phyloP scores from a whole-genome alignment of 169 alveolate species.

The Eimeria maxima region DNA sequence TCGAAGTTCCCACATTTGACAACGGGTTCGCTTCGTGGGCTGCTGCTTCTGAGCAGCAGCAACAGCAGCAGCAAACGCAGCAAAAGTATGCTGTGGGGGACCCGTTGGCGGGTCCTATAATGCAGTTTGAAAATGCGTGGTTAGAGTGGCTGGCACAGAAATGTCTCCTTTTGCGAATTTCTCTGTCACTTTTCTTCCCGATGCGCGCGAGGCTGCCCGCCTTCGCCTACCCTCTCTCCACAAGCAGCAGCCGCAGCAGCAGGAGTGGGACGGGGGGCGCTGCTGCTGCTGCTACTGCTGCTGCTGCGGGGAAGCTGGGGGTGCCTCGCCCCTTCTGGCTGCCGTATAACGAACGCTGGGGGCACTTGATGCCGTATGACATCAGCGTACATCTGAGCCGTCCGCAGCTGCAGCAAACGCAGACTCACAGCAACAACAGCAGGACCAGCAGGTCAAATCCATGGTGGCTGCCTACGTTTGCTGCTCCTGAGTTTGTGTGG shows the following conservation, averaged over 20 bases:
- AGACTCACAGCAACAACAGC: constrained; percentile 37
- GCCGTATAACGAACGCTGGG: constrained; percentile 19
- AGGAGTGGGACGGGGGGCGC: background rate
- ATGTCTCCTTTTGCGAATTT: background rate
- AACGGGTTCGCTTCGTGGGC: constrained; percentile 28
- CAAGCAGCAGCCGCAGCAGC: background rate
- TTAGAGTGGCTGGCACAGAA: background rate
- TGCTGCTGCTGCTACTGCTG: constrained; percentile 52
- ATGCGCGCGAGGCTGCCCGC: constrained; percentile 8
- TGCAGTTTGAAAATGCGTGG: constrained; percentile 11
- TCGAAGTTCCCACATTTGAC: background rate
- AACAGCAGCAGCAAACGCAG: constrained; percentile 28
- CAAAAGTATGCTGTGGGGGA: background rate
- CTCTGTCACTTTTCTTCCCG: background rate
- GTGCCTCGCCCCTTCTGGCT: constrained; percentile 47
- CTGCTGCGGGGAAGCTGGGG: constrained; percentile 9
- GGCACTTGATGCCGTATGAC: constrained; percentile 41
- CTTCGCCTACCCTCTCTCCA: background rate
- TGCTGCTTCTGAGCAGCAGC: constrained; percentile 74
- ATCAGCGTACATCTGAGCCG: background rate
- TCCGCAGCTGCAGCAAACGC: background rate
- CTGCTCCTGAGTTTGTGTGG: constrained; percentile 59
- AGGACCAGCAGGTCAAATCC: constrained; percentile 41
- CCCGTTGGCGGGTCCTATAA: background rate
- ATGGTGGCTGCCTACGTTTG: background rate